These are phyloP conservation scores for Ceratobasidium sp. DNA, from an alignment of 1,284 basidiomycete genomes.

Conservation along the genomic window DNA sequence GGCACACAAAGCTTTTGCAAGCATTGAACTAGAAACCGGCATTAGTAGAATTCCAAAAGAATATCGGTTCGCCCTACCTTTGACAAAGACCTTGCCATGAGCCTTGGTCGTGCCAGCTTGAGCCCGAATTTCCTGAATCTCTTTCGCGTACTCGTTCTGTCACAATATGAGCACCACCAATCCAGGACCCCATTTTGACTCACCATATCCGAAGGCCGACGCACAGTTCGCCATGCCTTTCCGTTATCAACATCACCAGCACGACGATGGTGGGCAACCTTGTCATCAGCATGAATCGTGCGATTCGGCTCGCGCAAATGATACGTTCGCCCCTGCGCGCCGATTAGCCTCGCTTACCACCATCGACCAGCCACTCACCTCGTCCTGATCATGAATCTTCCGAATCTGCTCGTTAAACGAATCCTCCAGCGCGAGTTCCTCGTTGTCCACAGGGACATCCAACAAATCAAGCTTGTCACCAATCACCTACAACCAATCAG, in stretches of 20 bases:
- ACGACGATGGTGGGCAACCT: too few species aligned
- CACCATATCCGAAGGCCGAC: conserved; percentile 93
- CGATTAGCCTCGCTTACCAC: too few species aligned
- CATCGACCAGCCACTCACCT: too few species aligned
- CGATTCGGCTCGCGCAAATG: too few species aligned
- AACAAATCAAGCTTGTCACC: too few species aligned
- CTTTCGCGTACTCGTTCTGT: conserved; percentile 90
- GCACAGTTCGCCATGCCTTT: conserved; percentile 86
- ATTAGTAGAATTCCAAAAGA: conserved; percentile 25
- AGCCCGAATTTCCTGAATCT: conserved; percentile 80
- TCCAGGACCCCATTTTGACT: conserved; percentile 43
- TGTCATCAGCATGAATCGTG: too few species aligned
- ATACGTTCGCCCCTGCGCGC: too few species aligned
- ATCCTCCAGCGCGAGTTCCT: too few species aligned
- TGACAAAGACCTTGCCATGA: conserved; percentile 92
- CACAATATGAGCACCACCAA: not conserved
- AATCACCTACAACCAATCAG: too few species aligned
- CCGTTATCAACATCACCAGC: conserved; percentile 83
- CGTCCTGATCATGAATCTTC: too few species aligned
- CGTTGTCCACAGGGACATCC: too few species aligned
- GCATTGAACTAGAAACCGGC: conserved; percentile 71
- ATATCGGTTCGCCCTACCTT: conserved; percentile 59
- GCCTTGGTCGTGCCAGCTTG: conserved; percentile 79
- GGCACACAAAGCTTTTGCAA: conserved; percentile 75
- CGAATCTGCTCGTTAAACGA: too few species aligned